Base-by-base conservation (phyloP, 495 filamentous ascomycete genomes). In the Coniosporium apollinis region DNA sequence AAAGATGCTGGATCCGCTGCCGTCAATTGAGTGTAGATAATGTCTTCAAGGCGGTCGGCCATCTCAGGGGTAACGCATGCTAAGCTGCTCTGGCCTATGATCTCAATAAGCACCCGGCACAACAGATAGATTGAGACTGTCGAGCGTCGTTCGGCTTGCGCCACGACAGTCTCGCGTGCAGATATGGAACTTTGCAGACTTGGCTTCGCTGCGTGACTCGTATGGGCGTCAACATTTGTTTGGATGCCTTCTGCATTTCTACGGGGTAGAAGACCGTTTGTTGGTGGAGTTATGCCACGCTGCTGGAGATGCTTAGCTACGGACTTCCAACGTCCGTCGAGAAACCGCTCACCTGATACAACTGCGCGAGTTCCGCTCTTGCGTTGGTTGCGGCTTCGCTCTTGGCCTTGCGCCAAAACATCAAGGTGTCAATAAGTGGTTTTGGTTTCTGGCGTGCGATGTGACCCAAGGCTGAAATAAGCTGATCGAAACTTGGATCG, bases 321-420 rank as follows among this genome's bases (percentile, higher is more conserved):
- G 24, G 24, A 8, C 9, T 9, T 8, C 24, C 2, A n/a, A n/a
- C 24, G 13, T 26, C 24, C 9, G 9, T 8, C 24, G 9, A 26
- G 24, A 26, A 2, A 24, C 13, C 18, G 44, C 58, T 39, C 57
- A 79, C 68, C 48, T 78, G 73, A 35, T 74, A 74, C n/a, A n/a
- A n/a, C n/a, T n/a, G n/a, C n/a, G n/a, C n/a, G 22, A 80, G 61
- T 46, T 78, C 69, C 17, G 63, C 60, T 29, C 72, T 63, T 18
- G 69, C 69, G 14, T 55, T 52, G 32, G 67, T 71, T 19, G 84
- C 82, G 8, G 81, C 74, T 57, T 94, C 89, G 45, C 85, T 87
- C 58, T 93, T 94, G 26, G 69, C 75, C 54, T 94, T 94, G 26
- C 91, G 71, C 89, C 89, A 97, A 15, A 84, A 71, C 83, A 97